Evolutionary conservation across 768 basidiomycete genomes (phyloP).

Genomic region (Coprinopsis sp.): DNA sequence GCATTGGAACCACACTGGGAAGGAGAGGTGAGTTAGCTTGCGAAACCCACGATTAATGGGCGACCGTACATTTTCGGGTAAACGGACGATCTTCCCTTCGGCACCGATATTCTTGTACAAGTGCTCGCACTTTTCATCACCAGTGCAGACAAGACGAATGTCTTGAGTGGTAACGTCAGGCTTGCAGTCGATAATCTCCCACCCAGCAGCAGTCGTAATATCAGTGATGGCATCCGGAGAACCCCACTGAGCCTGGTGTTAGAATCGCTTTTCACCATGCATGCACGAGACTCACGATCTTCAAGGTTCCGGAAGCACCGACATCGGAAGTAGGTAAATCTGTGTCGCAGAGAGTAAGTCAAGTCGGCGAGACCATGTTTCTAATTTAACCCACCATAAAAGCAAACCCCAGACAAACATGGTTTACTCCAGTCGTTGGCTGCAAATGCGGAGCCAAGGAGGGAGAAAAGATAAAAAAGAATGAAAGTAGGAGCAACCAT

Average conservation of each 20-base stretch:
- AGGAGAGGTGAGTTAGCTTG: neutral
- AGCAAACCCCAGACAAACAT: slow-evolving; percentile 13
- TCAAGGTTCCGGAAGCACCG: slow-evolving; percentile 9
- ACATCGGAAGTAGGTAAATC: slow-evolving; percentile 8
- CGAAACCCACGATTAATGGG: neutral
- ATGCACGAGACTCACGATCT: slow-evolving; percentile 9
- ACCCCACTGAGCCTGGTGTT: slow-evolving; percentile 15
- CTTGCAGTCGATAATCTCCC: slow-evolving; percentile 35
- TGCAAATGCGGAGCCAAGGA: slow-evolving; percentile 2
- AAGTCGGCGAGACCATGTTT: neutral
- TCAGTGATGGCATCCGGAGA: slow-evolving; percentile 27
- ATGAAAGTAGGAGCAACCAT: slow-evolving; percentile 2
- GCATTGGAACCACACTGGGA: slow-evolving; percentile 19
- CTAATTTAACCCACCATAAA: slow-evolving; percentile 10
- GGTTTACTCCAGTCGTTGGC: slow-evolving; percentile 16
- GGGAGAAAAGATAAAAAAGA: slow-evolving; percentile 1
- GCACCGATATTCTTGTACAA: slow-evolving; percentile 23
- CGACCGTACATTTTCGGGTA: slow-evolving; percentile 28
- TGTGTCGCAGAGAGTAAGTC: neutral
- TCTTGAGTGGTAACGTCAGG: slow-evolving; percentile 23
- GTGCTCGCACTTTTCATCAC: slow-evolving; percentile 21
- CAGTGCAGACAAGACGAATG: slow-evolving; percentile 31
- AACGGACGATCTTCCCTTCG: slow-evolving; percentile 31
- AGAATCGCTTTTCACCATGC: neutral
- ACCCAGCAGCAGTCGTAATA: slow-evolving; percentile 36